Percentiles rank a stretch among this genome's conserved stretches.
Evolutionary conservation across 106 monocot species (phyloP).

Genomic region (Dendrobium catenatum): DNA sequence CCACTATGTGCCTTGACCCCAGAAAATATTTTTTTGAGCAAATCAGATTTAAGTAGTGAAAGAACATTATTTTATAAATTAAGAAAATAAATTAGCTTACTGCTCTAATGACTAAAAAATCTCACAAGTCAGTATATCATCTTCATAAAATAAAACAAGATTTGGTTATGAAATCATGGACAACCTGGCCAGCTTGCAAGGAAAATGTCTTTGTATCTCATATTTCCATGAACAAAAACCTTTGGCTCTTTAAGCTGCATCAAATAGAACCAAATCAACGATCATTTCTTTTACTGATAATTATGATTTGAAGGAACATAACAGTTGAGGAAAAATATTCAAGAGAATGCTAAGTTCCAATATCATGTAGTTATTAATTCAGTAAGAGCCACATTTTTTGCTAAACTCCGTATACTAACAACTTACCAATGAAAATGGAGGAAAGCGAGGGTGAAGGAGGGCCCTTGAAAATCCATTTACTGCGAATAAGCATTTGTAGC

Average conservation of each 20-base stretch:
- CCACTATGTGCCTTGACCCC: too few species aligned
- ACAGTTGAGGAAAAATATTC: not conserved
- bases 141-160: too few species aligned
- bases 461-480: slow-evolving; percentile 48
- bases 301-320: not conserved
- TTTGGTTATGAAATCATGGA: slow-evolving; percentile 14
- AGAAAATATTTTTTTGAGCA: too few species aligned
- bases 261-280: not conserved
- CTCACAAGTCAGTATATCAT: too few species aligned
- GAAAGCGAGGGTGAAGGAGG: slow-evolving; percentile 27
- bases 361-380: not conserved
- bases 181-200: slow-evolving; percentile 54
- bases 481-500: slow-evolving; percentile 54
- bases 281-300: not conserved
- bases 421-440: slow-evolving; percentile 45
- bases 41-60: too few species aligned
- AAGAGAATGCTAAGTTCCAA: not conserved
- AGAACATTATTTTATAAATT: too few species aligned
- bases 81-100: too few species aligned
- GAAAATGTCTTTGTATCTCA: slow-evolving; percentile 23
- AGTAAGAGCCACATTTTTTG: too few species aligned
- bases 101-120: too few species aligned
- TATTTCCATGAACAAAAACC: slow-evolving; percentile 59
- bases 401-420: not conserved
- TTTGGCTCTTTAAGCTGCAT: slow-evolving; percentile 64